Conservation (phyloP, 371 early-diverging fungal species). For the Zopfochytrium polystomum region DNA sequence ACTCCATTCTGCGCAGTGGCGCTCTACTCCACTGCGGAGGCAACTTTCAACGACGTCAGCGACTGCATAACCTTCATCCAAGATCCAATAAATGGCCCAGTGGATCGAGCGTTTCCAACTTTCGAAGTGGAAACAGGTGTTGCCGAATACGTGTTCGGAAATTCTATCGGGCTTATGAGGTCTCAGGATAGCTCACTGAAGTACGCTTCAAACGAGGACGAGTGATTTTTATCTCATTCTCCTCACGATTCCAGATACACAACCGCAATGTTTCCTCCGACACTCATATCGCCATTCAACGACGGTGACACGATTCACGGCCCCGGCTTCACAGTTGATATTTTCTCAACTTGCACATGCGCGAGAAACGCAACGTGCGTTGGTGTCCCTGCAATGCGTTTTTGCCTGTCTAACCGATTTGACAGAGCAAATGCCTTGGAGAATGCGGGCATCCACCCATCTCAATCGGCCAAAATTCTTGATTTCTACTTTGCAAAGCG, state of each 20-base stretch:
- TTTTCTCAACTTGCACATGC: constrained; percentile 26
- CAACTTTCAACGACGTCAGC: constrained; percentile 8
- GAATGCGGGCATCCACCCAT: constrained; percentile 4
- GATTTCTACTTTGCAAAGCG: background rate
- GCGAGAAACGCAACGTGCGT: background rate
- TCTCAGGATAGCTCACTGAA: constrained; percentile 21
- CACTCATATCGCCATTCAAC: constrained; percentile 27
- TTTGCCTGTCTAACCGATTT: background rate
- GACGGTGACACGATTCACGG: constrained; percentile 32
- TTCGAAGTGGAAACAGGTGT: constrained; percentile 23
- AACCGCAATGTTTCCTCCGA: constrained; percentile 21
- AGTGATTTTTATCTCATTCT: constrained; percentile 3
- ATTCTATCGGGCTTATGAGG: constrained; percentile 24
- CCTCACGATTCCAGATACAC: constrained; percentile 1
- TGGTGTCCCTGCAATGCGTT: background rate
- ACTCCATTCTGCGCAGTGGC: constrained; percentile 21
- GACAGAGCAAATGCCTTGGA: background rate
- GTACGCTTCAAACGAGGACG: background rate
- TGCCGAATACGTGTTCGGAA: constrained; percentile 33
- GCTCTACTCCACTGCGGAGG: constrained; percentile 5
- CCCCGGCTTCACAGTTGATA: constrained; percentile 22
- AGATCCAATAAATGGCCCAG: constrained; percentile 5
- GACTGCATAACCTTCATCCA: constrained; percentile 13
- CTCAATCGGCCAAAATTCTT: background rate
- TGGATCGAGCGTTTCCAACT: constrained; percentile 26